phyloP scores from a whole-genome alignment of 352 stramenopile genomes.

The Phytophthora aleatoria region DNA sequence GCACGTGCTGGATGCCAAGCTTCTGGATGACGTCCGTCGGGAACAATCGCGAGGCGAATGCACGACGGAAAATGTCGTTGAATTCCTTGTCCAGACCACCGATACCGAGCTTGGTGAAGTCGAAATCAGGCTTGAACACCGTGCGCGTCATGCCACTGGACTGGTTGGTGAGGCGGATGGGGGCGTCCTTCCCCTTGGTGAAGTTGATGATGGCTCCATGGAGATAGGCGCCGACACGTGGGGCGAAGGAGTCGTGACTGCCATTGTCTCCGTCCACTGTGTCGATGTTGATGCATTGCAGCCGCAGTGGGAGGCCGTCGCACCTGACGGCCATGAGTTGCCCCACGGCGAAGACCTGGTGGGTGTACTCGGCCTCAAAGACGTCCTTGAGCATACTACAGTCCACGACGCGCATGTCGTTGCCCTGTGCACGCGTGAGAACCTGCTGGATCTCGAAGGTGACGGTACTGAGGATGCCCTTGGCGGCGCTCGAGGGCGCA shows the following conservation, averaged over 20 bases:
- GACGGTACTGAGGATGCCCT: constrained; percentile 65
- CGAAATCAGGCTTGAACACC: constrained; percentile 97
- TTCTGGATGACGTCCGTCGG: constrained; percentile 95
- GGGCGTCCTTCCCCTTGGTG: constrained; percentile 76
- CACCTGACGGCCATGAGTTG: constrained; percentile 74
- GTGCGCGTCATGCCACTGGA: constrained; percentile 70
- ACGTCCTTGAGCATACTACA: constrained; percentile 66
- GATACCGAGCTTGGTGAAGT: constrained; percentile 99
- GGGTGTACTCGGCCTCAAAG: constrained; percentile 74
- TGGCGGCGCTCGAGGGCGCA: constrained; percentile 44
- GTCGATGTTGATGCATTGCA: constrained; percentile 65
- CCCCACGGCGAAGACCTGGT: constrained; percentile 76
- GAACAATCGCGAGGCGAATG: constrained; percentile 98
- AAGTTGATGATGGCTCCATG: constrained; percentile 78
- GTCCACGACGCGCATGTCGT: constrained; percentile 70
- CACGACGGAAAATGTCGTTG: constrained; percentile 99
- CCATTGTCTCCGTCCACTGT: constrained; percentile 49
- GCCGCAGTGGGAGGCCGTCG: constrained; percentile 66
- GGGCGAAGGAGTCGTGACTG: constrained; percentile 31
- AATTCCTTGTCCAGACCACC: constrained; percentile 99
- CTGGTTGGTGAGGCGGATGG: constrained; percentile 81
- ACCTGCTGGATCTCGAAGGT: constrained; percentile 85
- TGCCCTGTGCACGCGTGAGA: constrained; percentile 68
- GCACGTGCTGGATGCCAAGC: constrained; percentile 99
- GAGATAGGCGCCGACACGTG: constrained; percentile 58